phyloP scores from a whole-genome alignment of 176 grass and related monocot species.

The Cenchrus purpureus region DNA sequence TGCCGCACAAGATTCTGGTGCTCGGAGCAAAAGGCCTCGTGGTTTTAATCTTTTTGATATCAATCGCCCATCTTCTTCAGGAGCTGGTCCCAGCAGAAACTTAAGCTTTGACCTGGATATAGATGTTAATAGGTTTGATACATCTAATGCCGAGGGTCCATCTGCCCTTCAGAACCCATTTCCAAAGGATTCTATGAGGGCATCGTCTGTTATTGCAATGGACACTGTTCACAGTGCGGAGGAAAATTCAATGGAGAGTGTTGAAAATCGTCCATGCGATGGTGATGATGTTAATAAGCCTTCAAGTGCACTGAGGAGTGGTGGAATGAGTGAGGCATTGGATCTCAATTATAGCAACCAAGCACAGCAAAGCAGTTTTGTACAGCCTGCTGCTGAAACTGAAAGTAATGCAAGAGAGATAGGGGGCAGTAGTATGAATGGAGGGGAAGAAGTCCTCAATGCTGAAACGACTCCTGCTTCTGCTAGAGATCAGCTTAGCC shows the following conservation, averaged over 20 bases:
- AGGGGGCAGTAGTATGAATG: constrained; percentile 95
- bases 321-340: constrained; percentile 65
- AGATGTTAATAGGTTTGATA: constrained; percentile 62
- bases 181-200: constrained; percentile 80
- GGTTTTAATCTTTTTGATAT: constrained; percentile 86
- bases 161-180: constrained; percentile 54
- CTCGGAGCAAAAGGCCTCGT: constrained; percentile 64
- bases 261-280: constrained; percentile 91
- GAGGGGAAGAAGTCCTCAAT: constrained; percentile 97
- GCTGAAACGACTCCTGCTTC: constrained; percentile 70
- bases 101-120: constrained; percentile 80
- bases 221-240: constrained; percentile 62
- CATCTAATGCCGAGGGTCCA: constrained; percentile 46
- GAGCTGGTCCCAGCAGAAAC: constrained; percentile 93
- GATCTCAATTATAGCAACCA: constrained; percentile 97
- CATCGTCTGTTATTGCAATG: constrained; percentile 99
- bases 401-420: constrained; percentile 89
- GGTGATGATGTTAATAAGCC: constrained; percentile 73
- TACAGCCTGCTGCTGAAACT: constrained; percentile 80
- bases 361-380: constrained; percentile 79
- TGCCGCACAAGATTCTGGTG: constrained; percentile 74
- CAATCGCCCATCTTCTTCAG: constrained; percentile 67
- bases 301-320: constrained; percentile 75
- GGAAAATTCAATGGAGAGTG: constrained; percentile 97
- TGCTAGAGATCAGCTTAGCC: constrained; percentile 80